Percentiles rank a stretch among this genome's conserved stretches.
Evolutionary conservation across 352 stramenopile species (phyloP).

Genomic region (Phytophthora citricola): DNA sequence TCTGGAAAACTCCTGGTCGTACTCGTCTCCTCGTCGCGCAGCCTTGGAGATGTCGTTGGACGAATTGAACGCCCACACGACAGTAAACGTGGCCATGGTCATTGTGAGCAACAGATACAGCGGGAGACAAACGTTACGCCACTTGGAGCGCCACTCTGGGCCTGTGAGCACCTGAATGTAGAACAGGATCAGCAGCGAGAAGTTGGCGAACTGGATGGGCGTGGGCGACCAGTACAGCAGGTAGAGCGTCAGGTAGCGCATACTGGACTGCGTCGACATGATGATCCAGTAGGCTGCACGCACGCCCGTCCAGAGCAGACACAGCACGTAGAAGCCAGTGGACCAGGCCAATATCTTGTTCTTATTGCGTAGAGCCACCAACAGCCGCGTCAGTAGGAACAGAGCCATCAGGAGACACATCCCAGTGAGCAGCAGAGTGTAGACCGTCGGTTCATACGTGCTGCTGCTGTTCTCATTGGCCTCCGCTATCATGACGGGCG

Average conservation of each 20-base stretch:
- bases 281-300: constrained; percentile 87
- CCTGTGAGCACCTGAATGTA: constrained; percentile 90
- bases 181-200: constrained; percentile 88
- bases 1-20: constrained; percentile 86
- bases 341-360: constrained; percentile 89
- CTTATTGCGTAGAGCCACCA: constrained; percentile 73
- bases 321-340: constrained; percentile 83
- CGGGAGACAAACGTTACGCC: constrained; percentile 83
- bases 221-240: constrained; percentile 89
- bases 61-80: constrained; percentile 87
- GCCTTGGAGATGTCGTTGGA: constrained; percentile 85
- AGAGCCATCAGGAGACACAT: constrained; percentile 81
- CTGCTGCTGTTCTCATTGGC: constrained; percentile 37
- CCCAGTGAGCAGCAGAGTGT: constrained; percentile 78
- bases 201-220: constrained; percentile 90
- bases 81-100: constrained; percentile 86
- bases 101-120: constrained; percentile 85
- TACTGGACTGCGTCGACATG: constrained; percentile 73
- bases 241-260: constrained; percentile 86
- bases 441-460: constrained; percentile 64
- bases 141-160: constrained; percentile 71
- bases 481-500: constrained; percentile 16
- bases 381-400: constrained; percentile 75
- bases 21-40: constrained; percentile 68
- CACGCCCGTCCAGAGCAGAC: constrained; percentile 84